phyloP scores from a whole-genome alignment of 805 yeast species.

The Sugiyamaella marilandica region DNA sequence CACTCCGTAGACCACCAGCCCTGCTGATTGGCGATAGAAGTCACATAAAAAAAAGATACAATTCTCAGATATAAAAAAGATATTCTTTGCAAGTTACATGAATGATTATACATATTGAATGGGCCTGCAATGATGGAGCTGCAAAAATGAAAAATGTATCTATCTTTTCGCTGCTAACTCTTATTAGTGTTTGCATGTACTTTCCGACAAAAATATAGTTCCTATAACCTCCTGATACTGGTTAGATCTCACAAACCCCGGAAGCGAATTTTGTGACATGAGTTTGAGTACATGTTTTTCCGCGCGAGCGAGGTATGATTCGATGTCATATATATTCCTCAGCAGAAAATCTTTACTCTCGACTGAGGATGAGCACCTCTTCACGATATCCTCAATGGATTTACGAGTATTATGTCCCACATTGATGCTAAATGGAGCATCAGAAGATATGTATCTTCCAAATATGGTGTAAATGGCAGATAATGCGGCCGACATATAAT shows the following conservation, averaged over 20 bases:
- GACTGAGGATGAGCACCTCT: not conserved
- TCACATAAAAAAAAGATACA: too few relatives aligned
- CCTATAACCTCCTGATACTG: constrained; percentile 7
- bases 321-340: not conserved
- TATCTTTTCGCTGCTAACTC: too few relatives aligned
- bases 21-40: too few relatives aligned
- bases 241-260: constrained; percentile 54
- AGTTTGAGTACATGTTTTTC: constrained; percentile 47
- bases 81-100: too few relatives aligned
- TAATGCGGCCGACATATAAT: constrained; percentile 49
- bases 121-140: too few relatives aligned
- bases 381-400: not conserved
- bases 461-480: constrained; percentile 61
- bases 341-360: not conserved
- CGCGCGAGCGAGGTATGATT: constrained; percentile 38
- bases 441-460: constrained; percentile 57
- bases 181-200: too few relatives aligned
- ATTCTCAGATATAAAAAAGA: too few relatives aligned
- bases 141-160: too few relatives aligned
- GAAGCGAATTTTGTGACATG: constrained; percentile 70
- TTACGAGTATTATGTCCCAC: constrained; percentile 44
- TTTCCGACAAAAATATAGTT: not conserved
- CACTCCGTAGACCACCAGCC: not conserved
- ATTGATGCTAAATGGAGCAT: constrained; percentile 67
- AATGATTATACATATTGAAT: too few relatives aligned